Base-by-base conservation (phyloP, 257 asterid genomes). In the Solanum clarkiae region DNA sequence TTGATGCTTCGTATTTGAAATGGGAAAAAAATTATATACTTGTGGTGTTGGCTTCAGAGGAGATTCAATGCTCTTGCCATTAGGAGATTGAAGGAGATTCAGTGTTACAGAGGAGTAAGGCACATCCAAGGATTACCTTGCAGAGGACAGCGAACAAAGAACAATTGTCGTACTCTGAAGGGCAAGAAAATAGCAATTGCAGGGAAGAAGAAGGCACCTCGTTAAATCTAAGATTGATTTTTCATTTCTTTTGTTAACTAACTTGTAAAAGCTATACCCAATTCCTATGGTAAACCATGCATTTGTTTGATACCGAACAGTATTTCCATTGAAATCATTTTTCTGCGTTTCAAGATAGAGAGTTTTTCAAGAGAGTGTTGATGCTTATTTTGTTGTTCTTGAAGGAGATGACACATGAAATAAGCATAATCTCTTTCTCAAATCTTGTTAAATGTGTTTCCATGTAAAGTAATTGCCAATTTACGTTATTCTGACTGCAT, bases 101-200 rank as follows among this genome's bases (percentile, higher is more conserved):
- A 95, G 74, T 96, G 99, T 95, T 96, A 96, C 88, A 87, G 99
- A 89, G 99, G 98, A 3, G 90, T 93, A 79, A 81, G 99, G 86
- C 99, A 96, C 92, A 93, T 90, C 87, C 92, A 92, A 86, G 99
- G 98, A 82, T 86, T 96, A 93, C 99, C 99, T 40, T 96, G 99
- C 66, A 86, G 99, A 85, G 99, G 98, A 14, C 98, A 96, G 86
- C 90, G 98, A 88, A 96, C 99, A 4, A 96, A 93, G 93, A 95
- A 95, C 86, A 96, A 95, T 87, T 95, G 98, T 89, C 91, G 99
- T 86, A 95, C 99, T 42, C 88, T 95, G 87, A 96, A 96, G 91
- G 98, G 99, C 29, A 96, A 96, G 91, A 93, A 88, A 87, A 93
- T 96, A 18, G 92, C 98, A 85, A 91, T 95, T 79, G 95, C 98